Conservation (phyloP, 495 filamentous ascomycete genomes). For the Penicillium desertorum region DNA sequence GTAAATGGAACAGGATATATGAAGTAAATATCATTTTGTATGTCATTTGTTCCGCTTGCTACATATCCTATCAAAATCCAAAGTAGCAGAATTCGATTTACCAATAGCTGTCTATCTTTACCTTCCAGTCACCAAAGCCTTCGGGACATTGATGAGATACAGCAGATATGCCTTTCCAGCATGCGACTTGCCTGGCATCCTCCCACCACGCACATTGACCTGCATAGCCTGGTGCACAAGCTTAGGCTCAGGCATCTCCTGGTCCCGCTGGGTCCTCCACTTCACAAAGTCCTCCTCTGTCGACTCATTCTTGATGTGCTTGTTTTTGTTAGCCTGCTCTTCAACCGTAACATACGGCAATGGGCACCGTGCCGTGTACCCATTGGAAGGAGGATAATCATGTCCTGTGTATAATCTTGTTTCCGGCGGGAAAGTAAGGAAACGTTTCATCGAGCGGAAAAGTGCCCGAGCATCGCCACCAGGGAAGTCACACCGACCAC, state of each 20-base stretch:
- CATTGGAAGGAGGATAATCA: conserved; percentile 42
- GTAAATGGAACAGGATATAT: too few relatives aligned
- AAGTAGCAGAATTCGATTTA: neutral
- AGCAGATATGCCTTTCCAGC: conserved; percentile 15
- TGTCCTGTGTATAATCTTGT: conserved; percentile 43
- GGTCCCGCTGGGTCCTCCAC: conserved; percentile 44
- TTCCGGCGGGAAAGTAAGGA: conserved; percentile 45
- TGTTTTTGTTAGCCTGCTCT: conserved; percentile 48
- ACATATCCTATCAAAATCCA: neutral
- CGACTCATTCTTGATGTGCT: conserved; percentile 46
- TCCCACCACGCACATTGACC: conserved; percentile 51
- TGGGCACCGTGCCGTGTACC: conserved; percentile 16
- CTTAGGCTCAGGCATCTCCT: conserved; percentile 41
- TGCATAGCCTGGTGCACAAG: conserved; percentile 54
- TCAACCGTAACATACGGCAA: conserved; percentile 45
- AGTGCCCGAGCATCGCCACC: conserved; percentile 43
- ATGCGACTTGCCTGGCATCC: conserved; percentile 33
- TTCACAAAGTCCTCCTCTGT: conserved; percentile 46
- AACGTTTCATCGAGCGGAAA: conserved; percentile 41
- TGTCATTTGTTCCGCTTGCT: neutral
- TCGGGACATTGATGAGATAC: conserved; percentile 13
- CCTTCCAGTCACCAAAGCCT: conserved; percentile 7
- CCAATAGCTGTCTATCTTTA: too few relatives aligned
- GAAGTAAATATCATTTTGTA: too few relatives aligned
- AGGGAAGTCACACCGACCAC: conserved; percentile 56